These are phyloP conservation scores for Botrytis porri DNA, from an alignment of 2,329 filamentous ascomycete genomes.

Conservation along the genomic window DNA sequence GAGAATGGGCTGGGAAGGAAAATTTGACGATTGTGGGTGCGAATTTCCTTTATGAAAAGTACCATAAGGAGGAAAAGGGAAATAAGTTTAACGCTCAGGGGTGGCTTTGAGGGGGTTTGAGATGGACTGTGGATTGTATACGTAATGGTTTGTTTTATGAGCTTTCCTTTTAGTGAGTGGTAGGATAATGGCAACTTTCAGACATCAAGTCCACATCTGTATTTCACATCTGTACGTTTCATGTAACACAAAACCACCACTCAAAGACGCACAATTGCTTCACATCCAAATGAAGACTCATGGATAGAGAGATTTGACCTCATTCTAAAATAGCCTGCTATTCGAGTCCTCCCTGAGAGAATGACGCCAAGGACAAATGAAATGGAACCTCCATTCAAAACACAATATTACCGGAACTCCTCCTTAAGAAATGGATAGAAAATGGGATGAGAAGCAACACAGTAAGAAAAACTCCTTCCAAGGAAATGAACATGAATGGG, in stretches of 20 bases:
- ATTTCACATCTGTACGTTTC: too few relatives aligned
- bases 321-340: background rate
- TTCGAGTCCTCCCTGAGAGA: background rate
- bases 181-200: background rate
- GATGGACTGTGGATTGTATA: background rate
- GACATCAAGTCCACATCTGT: background rate
- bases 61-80: constrained; percentile 49
- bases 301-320: background rate
- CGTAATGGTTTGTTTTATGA: background rate
- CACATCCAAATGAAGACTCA: background rate
- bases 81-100: background rate
- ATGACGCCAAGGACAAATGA: background rate
- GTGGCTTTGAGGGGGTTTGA: background rate
- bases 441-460: background rate
- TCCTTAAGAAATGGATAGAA: background rate
- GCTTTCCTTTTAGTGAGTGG: background rate
- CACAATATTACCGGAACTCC: background rate
- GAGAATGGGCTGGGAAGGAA: constrained; percentile 49
- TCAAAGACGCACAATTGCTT: background rate
- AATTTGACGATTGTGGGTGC: constrained; percentile 47
- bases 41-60: constrained; percentile 39
- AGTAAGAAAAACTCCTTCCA: background rate
- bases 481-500: background rate
- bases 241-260: background rate
- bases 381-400: background rate